Conservation (phyloP, 306 rosid species). For the Glycine tomentella region DNA sequence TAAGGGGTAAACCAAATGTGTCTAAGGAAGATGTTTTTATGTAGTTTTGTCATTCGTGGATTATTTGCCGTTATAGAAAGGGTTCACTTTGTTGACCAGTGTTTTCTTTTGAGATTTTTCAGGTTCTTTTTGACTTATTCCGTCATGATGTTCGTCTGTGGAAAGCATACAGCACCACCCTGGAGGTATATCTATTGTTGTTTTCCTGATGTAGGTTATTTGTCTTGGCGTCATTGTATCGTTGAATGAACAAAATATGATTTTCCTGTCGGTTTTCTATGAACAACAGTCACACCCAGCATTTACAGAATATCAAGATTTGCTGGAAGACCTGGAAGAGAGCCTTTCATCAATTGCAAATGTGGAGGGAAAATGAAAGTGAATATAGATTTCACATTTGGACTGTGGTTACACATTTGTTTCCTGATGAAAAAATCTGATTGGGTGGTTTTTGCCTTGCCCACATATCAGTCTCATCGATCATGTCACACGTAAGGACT, state of each 20-base stretch:
- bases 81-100: slow-evolving; percentile 38
- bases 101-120: slow-evolving; percentile 39
- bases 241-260: slow-evolving; percentile 18
- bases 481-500: slow-evolving; percentile 31
- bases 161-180: slow-evolving; percentile 81
- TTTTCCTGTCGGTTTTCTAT: slow-evolving; percentile 33
- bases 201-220: neutral
- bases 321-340: slow-evolving; percentile 76
- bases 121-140: slow-evolving; percentile 93
- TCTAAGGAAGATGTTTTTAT: neutral
- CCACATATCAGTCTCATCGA: slow-evolving; percentile 7
- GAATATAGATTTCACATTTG: slow-evolving; percentile 34
- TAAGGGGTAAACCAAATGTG: neutral
- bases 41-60: neutral
- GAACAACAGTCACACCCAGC: slow-evolving; percentile 65
- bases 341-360: slow-evolving; percentile 65
- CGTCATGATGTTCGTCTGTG: slow-evolving; percentile 78
- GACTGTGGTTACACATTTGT: slow-evolving; percentile 43
- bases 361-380: slow-evolving; percentile 53
- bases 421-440: slow-evolving; percentile 39
- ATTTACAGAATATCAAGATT: slow-evolving; percentile 78
- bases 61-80: slow-evolving; percentile 18
- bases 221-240: neutral
- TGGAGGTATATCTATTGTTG: slow-evolving; percentile 66
- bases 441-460: slow-evolving; percentile 33